A percentile compares a stretch with the other conserved stretches of the same genome.
Evolutionary conservation across 2,329 filamentous ascomycete species (phyloP).

Genomic region (Leptodontidium sp.): DNA sequence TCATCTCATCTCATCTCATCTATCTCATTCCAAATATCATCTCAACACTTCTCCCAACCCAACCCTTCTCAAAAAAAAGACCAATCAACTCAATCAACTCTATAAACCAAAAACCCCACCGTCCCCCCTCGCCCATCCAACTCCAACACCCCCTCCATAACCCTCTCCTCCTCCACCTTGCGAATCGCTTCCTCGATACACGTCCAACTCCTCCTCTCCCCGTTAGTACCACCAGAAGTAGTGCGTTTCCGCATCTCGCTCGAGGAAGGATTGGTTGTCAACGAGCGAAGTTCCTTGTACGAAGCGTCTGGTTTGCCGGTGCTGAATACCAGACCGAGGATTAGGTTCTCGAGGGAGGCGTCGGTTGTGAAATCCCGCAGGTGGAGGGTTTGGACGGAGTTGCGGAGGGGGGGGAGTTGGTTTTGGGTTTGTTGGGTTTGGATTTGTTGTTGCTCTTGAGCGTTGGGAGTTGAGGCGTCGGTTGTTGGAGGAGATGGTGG

Average conservation of each 20-base stretch:
- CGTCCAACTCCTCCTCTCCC: conserved; percentile 18
- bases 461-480: conserved; percentile 18
- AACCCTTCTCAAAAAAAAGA: not conserved
- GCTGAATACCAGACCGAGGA: conserved; percentile 35
- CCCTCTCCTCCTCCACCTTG: conserved; percentile 29
- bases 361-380: conserved; percentile 27
- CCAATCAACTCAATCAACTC: conserved; percentile 36
- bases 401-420: not conserved
- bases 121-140: conserved; percentile 34
- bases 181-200: conserved; percentile 35
- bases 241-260: not conserved
- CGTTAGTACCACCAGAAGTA: not conserved
- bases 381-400: conserved; percentile 30
- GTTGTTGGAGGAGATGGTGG: conserved; percentile 17
- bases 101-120: conserved; percentile 41
- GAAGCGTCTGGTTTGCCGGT: not conserved
- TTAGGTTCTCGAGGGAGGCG: conserved; percentile 24
- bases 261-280: too few species aligned
- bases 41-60: not conserved
- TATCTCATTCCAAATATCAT: not conserved
- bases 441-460: not conserved
- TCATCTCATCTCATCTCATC: not conserved
- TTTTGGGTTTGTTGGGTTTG: not conserved
- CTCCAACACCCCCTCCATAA: conserved; percentile 39
- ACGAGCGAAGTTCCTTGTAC: conserved; percentile 17